Evolutionary conservation across 768 basidiomycete genomes (phyloP).

Genomic region (Holtermannia corniformis): DNA sequence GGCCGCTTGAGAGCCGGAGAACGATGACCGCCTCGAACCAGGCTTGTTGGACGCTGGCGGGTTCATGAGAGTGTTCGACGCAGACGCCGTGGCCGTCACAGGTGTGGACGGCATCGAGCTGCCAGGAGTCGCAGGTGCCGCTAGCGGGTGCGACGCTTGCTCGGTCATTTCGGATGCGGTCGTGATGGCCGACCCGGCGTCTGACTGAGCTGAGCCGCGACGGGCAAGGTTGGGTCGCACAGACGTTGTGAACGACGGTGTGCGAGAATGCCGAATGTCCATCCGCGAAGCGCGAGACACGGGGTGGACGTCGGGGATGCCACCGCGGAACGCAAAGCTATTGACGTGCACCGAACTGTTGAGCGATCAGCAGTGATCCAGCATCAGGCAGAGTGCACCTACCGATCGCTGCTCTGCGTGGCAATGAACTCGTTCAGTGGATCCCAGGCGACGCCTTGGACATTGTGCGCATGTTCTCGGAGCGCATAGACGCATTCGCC

Average conservation of each 20-base stretch:
- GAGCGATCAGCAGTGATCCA: background rate
- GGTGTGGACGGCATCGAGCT: slow-evolving; percentile 36
- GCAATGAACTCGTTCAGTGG: slow-evolving; percentile 95
- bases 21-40: slow-evolving; percentile 33
- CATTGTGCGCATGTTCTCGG: slow-evolving; percentile 89
- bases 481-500: slow-evolving; percentile 33
- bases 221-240: slow-evolving; percentile 48
- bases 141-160: slow-evolving; percentile 44
- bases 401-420: slow-evolving; percentile 88
- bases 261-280: slow-evolving; percentile 40
- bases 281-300: slow-evolving; percentile 73
- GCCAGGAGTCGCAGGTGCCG: slow-evolving; percentile 38
- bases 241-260: slow-evolving; percentile 35
- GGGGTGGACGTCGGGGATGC: slow-evolving; percentile 79
- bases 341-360: slow-evolving; percentile 87
- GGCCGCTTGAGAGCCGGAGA: slow-evolving; percentile 36
- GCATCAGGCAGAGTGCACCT: slow-evolving; percentile 6
- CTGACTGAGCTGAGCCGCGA: slow-evolving; percentile 65
- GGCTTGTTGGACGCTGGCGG: slow-evolving; percentile 34
- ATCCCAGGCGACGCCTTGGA: slow-evolving; percentile 99
- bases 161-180: slow-evolving; percentile 51
- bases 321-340: slow-evolving; percentile 65
- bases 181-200: slow-evolving; percentile 56
- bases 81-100: slow-evolving; percentile 9
- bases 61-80: no score